These are phyloP conservation scores for Starmerella bombicola DNA, from an alignment of 805 yeast species.

Conservation along the genomic window DNA sequence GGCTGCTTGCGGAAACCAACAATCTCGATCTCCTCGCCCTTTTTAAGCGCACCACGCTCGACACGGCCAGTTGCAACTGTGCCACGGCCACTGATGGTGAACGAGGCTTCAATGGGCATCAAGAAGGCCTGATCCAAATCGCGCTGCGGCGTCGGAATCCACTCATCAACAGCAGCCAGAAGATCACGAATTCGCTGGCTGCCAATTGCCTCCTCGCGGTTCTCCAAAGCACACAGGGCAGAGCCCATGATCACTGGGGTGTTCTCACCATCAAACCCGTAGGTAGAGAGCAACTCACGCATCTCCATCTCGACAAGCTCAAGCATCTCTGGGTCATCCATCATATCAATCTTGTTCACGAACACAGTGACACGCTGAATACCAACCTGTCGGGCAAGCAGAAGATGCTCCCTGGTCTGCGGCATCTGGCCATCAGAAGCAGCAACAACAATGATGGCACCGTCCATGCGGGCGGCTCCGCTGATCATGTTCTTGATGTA, in stretches of 20 bases:
- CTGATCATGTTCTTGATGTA: conserved; percentile 98
- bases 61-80: conserved; percentile 98
- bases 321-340: conserved; percentile 98
- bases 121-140: conserved; percentile 92
- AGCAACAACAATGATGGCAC: conserved; percentile 98
- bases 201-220: conserved; percentile 81
- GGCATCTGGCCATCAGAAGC: conserved; percentile 99
- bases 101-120: conserved; percentile 94
- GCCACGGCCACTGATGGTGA: conserved; percentile 99
- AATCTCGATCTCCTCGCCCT: conserved; percentile 97
- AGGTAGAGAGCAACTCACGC: conserved; percentile 84
- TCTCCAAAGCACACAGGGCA: conserved; percentile 92
- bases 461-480: conserved; percentile 99
- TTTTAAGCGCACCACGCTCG: conserved; percentile 93
- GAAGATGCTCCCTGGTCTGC: conserved; percentile 96
- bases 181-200: conserved; percentile 67
- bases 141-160: conserved; percentile 93
- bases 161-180: conserved; percentile 82
- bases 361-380: conserved; percentile 94
- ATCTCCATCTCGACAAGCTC: conserved; percentile 99
- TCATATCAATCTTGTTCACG: conserved; percentile 94
- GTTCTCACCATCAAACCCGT: conserved; percentile 97
- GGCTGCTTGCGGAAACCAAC: conserved; percentile 84
- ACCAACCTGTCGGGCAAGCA: conserved; percentile 99
- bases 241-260: conserved; percentile 98